Evolutionary conservation across 2,329 filamentous ascomycete genomes (phyloP).

Genomic region (Pseudomassariella vexata): DNA sequence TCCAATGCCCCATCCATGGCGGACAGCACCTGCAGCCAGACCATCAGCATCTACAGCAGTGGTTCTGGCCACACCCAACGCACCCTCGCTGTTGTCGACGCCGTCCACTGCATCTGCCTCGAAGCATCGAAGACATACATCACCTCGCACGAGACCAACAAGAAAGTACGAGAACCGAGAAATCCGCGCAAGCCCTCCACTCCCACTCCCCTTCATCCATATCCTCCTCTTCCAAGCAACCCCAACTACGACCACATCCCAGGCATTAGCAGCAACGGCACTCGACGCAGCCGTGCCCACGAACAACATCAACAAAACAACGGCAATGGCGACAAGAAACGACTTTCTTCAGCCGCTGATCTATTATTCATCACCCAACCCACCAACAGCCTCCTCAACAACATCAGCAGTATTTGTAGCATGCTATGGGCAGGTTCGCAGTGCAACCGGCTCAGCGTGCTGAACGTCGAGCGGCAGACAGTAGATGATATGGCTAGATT

Average conservation of each 20-base stretch:
- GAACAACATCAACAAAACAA: no score
- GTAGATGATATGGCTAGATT: constrained; percentile 22
- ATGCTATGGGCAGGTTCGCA: constrained; percentile 24
- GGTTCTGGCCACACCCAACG: constrained; percentile 4
- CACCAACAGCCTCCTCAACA: constrained; percentile 21
- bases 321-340: no score
- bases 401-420: constrained; percentile 23
- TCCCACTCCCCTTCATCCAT: no score
- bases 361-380: constrained; percentile 10
- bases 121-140: constrained; percentile 14
- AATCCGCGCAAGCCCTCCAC: background rate
- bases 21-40: constrained; percentile 3
- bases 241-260: no score
- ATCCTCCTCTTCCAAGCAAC: no score
- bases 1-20: background rate
- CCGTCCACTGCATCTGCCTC: constrained; percentile 13
- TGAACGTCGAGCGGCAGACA: constrained; percentile 20
- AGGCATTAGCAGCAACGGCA: no score
- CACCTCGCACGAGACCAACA: constrained; percentile 12
- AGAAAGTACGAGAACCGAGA: constrained; percentile 9
- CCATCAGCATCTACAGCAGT: constrained; percentile 9
- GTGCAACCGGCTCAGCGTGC: constrained; percentile 21
- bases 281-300: no score
- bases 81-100: constrained; percentile 7
- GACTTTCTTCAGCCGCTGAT: no score